Evolutionary conservation across 345 rosid species (phyloP).

Genomic region (Garcia nutans): DNA sequence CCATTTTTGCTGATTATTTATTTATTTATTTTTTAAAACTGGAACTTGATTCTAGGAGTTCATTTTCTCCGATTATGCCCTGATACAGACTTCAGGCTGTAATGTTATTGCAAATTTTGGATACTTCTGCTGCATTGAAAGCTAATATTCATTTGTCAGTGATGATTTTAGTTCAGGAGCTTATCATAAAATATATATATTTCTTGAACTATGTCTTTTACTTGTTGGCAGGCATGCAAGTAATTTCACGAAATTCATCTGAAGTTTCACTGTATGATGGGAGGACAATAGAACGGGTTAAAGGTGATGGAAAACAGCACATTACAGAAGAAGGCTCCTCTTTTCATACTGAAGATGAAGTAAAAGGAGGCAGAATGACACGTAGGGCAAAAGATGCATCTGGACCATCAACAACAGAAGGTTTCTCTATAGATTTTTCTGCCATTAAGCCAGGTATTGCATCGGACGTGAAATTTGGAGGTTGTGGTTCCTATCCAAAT

Average conservation of each 20-base stretch:
- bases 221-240: constrained; percentile 43
- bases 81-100: neutral
- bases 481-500: constrained; percentile 81
- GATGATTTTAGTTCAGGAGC: neutral
- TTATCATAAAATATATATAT: constrained; percentile 9
- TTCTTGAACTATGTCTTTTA: constrained; percentile 11
- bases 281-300: constrained; percentile 41
- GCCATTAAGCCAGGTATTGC: constrained; percentile 90
- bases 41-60: neutral
- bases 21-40: neutral
- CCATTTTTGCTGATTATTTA: neutral
- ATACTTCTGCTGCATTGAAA: neutral
- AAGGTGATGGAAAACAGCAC: constrained; percentile 69
- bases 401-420: constrained; percentile 51
- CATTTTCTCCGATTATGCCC: neutral
- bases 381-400: constrained; percentile 38
- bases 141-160: neutral
- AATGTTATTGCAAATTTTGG: neutral
- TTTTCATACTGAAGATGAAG: constrained; percentile 51
- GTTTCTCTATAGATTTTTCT: constrained; percentile 55
- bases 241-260: constrained; percentile 33
- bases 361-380: constrained; percentile 40
- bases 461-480: constrained; percentile 81
- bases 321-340: constrained; percentile 72
- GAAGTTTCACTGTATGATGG: constrained; percentile 42